These are phyloP conservation scores for Boletus pseudo-olivaceus DNA, from an alignment of 768 basidiomycete genomes.

Conservation along the genomic window DNA sequence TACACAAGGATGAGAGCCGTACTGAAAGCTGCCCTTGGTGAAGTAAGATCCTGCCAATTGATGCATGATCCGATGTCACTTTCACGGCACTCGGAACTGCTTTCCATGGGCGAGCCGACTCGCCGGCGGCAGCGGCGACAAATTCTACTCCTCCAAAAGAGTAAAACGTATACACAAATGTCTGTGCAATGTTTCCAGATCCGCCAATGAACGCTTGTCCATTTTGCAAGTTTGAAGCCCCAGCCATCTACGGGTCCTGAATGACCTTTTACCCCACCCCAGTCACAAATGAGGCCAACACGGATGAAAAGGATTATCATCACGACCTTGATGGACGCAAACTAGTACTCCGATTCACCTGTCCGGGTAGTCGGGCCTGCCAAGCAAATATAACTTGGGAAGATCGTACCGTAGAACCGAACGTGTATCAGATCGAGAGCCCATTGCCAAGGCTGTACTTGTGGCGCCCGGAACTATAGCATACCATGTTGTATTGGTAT, in stretches of 20 bases:
- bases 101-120: constrained; percentile 60
- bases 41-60: constrained; percentile 53
- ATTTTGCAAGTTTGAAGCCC: constrained; percentile 50
- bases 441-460: constrained; percentile 52
- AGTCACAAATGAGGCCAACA: constrained; percentile 59
- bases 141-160: constrained; percentile 69
- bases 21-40: constrained; percentile 47
- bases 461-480: constrained; percentile 46
- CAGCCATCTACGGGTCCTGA: constrained; percentile 51
- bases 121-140: constrained; percentile 70
- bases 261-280: constrained; percentile 55
- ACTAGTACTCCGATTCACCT: constrained; percentile 65
- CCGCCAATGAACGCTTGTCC: constrained; percentile 54
- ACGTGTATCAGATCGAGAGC: constrained; percentile 55
- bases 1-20: constrained; percentile 7
- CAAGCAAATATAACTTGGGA: background rate
- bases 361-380: background rate
- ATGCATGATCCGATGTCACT: constrained; percentile 67
- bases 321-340: constrained; percentile 59
- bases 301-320: constrained; percentile 62
- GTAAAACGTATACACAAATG: constrained; percentile 68
- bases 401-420: constrained; percentile 48
- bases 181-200: constrained; percentile 50
- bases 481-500: background rate
- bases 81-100: constrained; percentile 63